Conservation (phyloP, 495 filamentous ascomycete genomes). For the Aspergillus sclerotioniger region DNA sequence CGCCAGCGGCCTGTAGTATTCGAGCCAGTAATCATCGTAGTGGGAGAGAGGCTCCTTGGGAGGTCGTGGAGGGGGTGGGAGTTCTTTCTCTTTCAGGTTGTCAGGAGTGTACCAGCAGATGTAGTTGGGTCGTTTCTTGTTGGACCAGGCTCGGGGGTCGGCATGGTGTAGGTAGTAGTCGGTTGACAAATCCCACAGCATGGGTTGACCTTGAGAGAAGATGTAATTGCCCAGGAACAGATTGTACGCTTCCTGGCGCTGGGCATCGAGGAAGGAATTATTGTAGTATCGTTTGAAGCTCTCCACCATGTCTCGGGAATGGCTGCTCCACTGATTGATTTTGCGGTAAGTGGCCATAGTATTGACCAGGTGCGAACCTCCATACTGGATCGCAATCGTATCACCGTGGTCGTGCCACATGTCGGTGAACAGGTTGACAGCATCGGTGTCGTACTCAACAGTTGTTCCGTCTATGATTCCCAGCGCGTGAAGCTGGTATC, state of each 20-base stretch:
- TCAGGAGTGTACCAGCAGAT: constrained; percentile 86
- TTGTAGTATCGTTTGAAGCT: constrained; percentile 99
- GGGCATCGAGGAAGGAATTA: constrained; percentile 94
- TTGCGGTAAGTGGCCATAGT: constrained; percentile 99
- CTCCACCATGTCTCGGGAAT: constrained; percentile 97
- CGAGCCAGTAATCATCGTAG: constrained; percentile 97
- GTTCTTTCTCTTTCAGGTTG: constrained; percentile 59
- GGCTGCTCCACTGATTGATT: constrained; percentile 97
- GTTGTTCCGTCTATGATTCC: constrained; percentile 77
- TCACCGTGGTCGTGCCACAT: constrained; percentile 97
- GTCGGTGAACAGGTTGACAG: constrained; percentile 91
- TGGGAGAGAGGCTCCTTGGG: constrained; percentile 58
- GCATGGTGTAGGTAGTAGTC: constrained; percentile 97
- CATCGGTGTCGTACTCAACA: constrained; percentile 92
- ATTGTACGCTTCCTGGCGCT: constrained; percentile 97
- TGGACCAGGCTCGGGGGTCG: constrained; percentile 70
- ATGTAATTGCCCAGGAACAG: constrained; percentile 97
- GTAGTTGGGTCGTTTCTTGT: constrained; percentile 64
- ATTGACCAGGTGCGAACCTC: constrained; percentile 95
- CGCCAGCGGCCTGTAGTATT: constrained; percentile 87
- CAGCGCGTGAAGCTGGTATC: constrained; percentile 88
- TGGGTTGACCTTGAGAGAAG: constrained; percentile 83
- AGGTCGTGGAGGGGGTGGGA: constrained; percentile 51
- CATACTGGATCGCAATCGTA: constrained; percentile 96
- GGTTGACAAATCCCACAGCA: constrained; percentile 94